Evolutionary conservation across 176 grass and related monocot genomes (phyloP).

Genomic region (Phoenix roebelenii): DNA sequence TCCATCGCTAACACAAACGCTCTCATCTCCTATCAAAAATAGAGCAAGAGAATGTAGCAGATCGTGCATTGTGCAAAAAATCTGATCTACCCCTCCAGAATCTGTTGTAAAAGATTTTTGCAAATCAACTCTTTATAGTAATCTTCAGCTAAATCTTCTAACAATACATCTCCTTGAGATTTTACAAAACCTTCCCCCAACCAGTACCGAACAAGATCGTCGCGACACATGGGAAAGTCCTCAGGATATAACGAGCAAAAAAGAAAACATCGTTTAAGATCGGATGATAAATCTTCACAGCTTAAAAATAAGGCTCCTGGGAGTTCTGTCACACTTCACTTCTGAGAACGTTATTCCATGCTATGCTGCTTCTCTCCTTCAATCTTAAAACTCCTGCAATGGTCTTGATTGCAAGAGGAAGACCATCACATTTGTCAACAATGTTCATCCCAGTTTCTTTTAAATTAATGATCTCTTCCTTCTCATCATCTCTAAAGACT

Average conservation of each 20-base stretch:
- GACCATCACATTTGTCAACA: constrained; percentile 53
- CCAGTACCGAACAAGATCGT: constrained; percentile 54
- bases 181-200: constrained; percentile 53
- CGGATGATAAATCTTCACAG: constrained; percentile 53
- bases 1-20: too few species aligned
- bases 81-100: neutral
- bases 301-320: constrained; percentile 52
- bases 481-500: too few species aligned
- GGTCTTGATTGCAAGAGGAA: constrained; percentile 65
- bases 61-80: neutral
- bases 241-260: constrained; percentile 63
- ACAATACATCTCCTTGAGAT: too few species aligned
- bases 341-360: constrained; percentile 36
- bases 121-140: too few species aligned
- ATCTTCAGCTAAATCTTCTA: too few species aligned
- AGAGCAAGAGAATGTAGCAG: too few species aligned
- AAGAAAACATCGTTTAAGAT: constrained; percentile 75
- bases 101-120: too few species aligned
- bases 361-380: constrained; percentile 31
- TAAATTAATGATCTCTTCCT: too few species aligned
- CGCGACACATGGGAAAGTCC: constrained; percentile 37
- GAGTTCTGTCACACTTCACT: constrained; percentile 45
- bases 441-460: constrained; percentile 24
- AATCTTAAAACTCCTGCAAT: constrained; percentile 49
- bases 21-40: too few species aligned